A percentile compares a stretch with the other conserved stretches of the same genome.
phyloP scores from a whole-genome alignment of 352 stramenopile species.

The Blastocystis sp. region DNA sequence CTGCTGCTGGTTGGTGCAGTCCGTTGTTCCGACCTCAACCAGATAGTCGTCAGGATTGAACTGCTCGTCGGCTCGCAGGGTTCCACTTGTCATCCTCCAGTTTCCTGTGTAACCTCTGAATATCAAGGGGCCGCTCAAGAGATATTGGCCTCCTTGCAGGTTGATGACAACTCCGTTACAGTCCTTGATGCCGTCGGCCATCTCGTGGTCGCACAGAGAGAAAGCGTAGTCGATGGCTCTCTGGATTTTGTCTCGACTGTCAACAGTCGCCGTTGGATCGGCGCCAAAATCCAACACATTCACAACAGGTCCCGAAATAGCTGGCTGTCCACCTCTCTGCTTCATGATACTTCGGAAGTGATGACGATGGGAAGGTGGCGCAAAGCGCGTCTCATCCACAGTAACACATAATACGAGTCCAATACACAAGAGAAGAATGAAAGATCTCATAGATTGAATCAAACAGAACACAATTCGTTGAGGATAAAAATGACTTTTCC shows the following conservation, averaged over 20 bases:
- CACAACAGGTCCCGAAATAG: neutral
- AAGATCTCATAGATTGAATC: neutral
- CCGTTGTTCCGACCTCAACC: neutral
- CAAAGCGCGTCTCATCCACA: neutral
- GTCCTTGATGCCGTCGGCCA: slow-evolving; percentile 9
- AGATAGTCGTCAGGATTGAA: neutral
- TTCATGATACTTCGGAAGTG: neutral
- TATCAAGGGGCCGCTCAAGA: neutral
- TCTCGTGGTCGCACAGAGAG: neutral
- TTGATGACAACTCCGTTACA: neutral
- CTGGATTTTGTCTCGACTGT: neutral
- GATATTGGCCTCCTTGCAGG: slow-evolving; percentile 7
- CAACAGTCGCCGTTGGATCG: neutral
- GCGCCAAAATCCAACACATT: neutral
- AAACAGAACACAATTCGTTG: neutral
- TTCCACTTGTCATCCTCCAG: slow-evolving; percentile 3
- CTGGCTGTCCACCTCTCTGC: neutral
- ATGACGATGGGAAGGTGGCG: neutral
- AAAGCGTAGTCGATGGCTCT: neutral
- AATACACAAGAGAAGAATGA: neutral
- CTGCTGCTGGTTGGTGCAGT: neutral
- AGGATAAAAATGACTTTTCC: neutral
- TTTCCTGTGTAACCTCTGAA: neutral
- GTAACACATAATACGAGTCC: neutral
- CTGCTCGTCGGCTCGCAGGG: neutral